Evolutionary conservation across 2,329 filamentous ascomycete genomes (phyloP), one percentile per base, ranked within the genome.

Genomic region (Chrysoporthe austroafricana): DNA sequence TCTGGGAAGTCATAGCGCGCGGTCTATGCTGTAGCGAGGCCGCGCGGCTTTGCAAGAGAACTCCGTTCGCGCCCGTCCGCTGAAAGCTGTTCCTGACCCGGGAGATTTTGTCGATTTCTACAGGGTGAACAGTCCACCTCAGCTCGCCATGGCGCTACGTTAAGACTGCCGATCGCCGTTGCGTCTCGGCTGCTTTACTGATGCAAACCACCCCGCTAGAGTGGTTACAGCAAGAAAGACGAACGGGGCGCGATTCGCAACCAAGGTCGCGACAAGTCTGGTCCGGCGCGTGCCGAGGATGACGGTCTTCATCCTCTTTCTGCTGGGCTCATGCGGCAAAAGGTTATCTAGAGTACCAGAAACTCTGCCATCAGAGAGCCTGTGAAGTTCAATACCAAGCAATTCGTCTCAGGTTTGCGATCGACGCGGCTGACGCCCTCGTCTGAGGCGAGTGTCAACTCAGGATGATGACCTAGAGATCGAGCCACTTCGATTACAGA

Each of bases 261-360:
- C 54, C 54, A 57, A 57, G 54, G 32, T 57, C 54, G 32, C 16
- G 34, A 57, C 16, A 57, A 57, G 32, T 57, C 32, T 39, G 54
- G 54, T 57, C 54, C 54, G 54, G 54, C 34, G 54, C 54, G 54
- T 57, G 54, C 54, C 54, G 34, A 57, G 3, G 18, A 26, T 9
- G 32, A 39, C 18, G 54, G 54, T 39, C 34, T 39, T n/a, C 32
- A 6, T 57, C 8, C 54, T 32, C 34, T 57, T 34, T 39, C 14
- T 57, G 14, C 18, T 57, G 14, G 54, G 32, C 16, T 39, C 18
- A 16, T 9, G 54, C 14, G 14, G 16, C 32, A 57, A 2, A n/a
- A 18, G 34, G 54, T 1, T 32, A 21, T 26, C 50, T 54, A 14
- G 8, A 57, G 34, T 36, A 26, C 34, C 54, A 26, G 18, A 57